Evolutionary conservation across 2,329 filamentous ascomycete species (phyloP), one percentile per base, ranked within the genome.

Genomic region (Claviceps pazoutovae): DNA sequence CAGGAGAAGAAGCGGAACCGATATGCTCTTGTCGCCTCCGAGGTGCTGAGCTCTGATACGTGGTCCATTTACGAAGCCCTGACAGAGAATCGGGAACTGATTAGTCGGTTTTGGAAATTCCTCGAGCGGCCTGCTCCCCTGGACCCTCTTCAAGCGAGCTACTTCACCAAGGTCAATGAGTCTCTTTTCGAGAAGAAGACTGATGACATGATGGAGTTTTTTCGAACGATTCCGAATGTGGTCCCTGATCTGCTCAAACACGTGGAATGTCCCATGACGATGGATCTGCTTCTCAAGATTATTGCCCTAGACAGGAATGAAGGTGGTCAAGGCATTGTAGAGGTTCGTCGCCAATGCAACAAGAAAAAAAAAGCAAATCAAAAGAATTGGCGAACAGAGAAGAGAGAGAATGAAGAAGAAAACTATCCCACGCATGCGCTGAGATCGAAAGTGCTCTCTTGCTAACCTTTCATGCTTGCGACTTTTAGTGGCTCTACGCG

Each of bases 101-200:
- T 98, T 59, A 81, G 82, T 61, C 80, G 84, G 58, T 97, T 98
- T 67, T 98, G 93, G 93, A 74, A 81, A 47, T 98, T 96, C 66
- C 70, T 98, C 60, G 85, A 85, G 64, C 80, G 83, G 51, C 79
- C 87, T n/a, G 79, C 88, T 11, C 88, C 91, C 2, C 78, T 98
- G 51, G 91, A 97, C 65, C 86, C 91, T 39, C 77, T 96, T 5
- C 91, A 97, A 69, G 91, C 93, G 17, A 90, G 90, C 62, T 98
- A 98, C 66, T 98, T 98, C 66, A 96, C 91, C 51, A 98, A 97
- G 66, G 90, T 98, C 63, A 97, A 97, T 67, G 93, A 98, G 71
- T 86, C 88, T n/a, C 72, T 98, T 19, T 84, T 98, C 52, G 93
- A 97, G 66, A 94, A 93, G 71, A 97, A 97, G 76, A 96, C 94